phyloP scores from a whole-genome alignment of 768 basidiomycete species.

The Psilocybe tampanensis region DNA sequence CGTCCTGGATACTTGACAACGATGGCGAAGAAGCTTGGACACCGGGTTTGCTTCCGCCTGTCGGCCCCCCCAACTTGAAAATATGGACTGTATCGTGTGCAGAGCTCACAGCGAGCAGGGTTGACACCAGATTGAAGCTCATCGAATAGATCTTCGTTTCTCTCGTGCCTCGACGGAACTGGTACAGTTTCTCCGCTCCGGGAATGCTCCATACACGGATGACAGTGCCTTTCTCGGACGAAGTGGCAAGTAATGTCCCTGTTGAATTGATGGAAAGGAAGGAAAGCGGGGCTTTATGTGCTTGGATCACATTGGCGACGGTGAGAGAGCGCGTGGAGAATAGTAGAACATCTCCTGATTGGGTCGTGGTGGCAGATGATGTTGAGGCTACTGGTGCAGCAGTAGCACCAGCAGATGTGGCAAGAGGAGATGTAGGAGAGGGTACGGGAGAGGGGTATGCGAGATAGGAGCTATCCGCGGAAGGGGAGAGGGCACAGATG shows the following conservation, averaged over 20 bases:
- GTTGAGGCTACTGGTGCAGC: constrained; percentile 33
- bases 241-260: constrained; percentile 90
- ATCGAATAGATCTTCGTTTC: constrained; percentile 83
- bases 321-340: constrained; percentile 93
- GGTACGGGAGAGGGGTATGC: constrained; percentile 96
- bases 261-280: constrained; percentile 82
- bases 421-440: constrained; percentile 66
- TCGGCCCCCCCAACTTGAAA: constrained; percentile 70
- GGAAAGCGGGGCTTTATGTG: constrained; percentile 93
- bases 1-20: constrained; percentile 21
- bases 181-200: constrained; percentile 90
- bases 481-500: constrained; percentile 93
- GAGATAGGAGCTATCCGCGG: constrained; percentile 90
- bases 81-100: constrained; percentile 97
- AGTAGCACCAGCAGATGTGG: constrained; percentile 25
- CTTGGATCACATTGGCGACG: constrained; percentile 94
- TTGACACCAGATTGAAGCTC: constrained; percentile 80
- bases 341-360: constrained; percentile 87
- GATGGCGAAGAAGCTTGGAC: constrained; percentile 11
- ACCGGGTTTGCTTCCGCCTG: constrained; percentile 4
- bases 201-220: constrained; percentile 95
- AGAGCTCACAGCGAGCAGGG: constrained; percentile 86
- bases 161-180: constrained; percentile 90
- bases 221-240: constrained; percentile 94
- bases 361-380: constrained; percentile 41